These are phyloP conservation scores for Entomophthora muscae DNA, from an alignment of 371 early-diverging fungal species.

Conservation along the genomic window DNA sequence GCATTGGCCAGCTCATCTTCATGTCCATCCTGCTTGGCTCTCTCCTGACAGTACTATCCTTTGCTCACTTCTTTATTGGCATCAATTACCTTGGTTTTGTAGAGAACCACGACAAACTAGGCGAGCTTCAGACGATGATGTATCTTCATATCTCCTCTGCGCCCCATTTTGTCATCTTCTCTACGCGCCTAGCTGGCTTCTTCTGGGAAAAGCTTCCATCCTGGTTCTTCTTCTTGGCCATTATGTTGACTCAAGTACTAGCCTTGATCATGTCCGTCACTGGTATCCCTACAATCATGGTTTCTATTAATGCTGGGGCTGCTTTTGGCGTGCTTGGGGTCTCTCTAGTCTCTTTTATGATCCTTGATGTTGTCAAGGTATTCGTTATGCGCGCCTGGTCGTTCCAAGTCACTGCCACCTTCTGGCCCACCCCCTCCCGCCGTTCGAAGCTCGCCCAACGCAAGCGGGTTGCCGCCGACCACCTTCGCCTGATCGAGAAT, in stretches of 20 bases:
- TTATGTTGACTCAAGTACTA: constrained; percentile 79
- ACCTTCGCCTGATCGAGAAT: background rate
- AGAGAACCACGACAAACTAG: too few species aligned
- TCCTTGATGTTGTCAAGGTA: constrained; percentile 67
- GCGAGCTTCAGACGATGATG: constrained; percentile 56
- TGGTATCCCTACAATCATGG: constrained; percentile 34
- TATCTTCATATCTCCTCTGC: constrained; percentile 73
- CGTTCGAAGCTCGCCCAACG: constrained; percentile 23
- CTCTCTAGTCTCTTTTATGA: constrained; percentile 37
- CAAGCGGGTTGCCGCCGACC: background rate
- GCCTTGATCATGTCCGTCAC: constrained; percentile 74
- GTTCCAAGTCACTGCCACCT: constrained; percentile 45
- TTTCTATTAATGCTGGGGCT: constrained; percentile 28
- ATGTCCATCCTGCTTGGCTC: constrained; percentile 44
- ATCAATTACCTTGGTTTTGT: constrained; percentile 18
- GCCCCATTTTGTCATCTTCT: constrained; percentile 92
- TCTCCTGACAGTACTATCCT: constrained; percentile 41
- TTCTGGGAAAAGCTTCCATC: constrained; percentile 77
- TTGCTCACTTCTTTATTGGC: constrained; percentile 53
- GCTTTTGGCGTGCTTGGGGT: constrained; percentile 28
- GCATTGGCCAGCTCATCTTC: constrained; percentile 65
- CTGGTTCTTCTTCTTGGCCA: constrained; percentile 53
- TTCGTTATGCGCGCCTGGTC: constrained; percentile 43
- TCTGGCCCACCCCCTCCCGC: constrained; percentile 45
- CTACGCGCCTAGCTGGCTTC: constrained; percentile 78